Conservation (phyloP, 345 rosid genomes). For the Salix caprea region DNA sequence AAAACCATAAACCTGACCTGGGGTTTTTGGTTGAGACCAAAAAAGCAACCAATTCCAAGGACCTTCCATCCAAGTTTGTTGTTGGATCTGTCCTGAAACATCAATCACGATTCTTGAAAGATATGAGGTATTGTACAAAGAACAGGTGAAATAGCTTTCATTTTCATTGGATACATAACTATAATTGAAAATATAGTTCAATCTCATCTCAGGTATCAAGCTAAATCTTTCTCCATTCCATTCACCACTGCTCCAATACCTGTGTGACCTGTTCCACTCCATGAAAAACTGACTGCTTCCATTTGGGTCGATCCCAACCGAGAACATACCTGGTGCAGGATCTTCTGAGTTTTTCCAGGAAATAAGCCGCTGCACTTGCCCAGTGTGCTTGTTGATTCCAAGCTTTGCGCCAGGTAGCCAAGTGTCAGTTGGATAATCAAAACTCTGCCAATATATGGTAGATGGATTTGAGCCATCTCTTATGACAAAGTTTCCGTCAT, state of each 20-base stretch:
- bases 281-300: conserved; percentile 13
- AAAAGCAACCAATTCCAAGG: conserved; percentile 14
- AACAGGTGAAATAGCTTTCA: conserved; percentile 33
- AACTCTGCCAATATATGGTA: no score
- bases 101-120: not conserved
- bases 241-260: conserved; percentile 16
- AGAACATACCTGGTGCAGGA: conserved; percentile 30
- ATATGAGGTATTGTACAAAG: conserved; percentile 6
- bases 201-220: conserved; percentile 23
- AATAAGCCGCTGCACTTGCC: not conserved
- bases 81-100: conserved; percentile 12
- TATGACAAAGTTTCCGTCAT: conserved; percentile 24
- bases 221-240: conserved; percentile 16
- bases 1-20: conserved; percentile 10
- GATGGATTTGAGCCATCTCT: not conserved
- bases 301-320: conserved; percentile 5
- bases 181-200: conserved; percentile 14
- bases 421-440: no score
- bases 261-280: not conserved
- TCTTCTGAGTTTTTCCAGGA: conserved; percentile 22
- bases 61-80: not conserved
- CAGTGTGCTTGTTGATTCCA: conserved; percentile 15
- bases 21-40: conserved; percentile 21
- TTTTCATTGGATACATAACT: conserved; percentile 11
- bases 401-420: conserved; percentile 16